Evolutionary conservation across 768 basidiomycete species (phyloP), one percentile per base, ranked within the genome.

Genomic region (Suillus variegatus): DNA sequence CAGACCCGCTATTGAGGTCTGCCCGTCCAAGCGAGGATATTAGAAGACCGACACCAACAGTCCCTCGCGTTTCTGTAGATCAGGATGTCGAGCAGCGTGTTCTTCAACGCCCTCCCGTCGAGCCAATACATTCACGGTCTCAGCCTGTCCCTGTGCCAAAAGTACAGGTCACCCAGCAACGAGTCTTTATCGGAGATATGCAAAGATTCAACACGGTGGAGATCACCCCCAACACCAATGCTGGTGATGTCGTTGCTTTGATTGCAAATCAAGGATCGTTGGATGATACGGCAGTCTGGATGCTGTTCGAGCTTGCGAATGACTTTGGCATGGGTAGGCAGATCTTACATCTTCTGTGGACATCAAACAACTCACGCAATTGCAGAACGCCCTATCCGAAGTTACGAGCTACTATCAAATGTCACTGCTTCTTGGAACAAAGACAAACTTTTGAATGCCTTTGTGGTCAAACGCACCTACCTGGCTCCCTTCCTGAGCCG

Each of bases 251-350:
- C 7, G 76, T 97, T 62, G 79, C 83, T 14, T 79, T 86, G 71
- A 81, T 95, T 35, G 85, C 89, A 49, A 77, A 77, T 20, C 86
- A 90, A 72, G 92, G 91, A 13, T 84, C 86, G 63, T 76, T 97
- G 52, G 84, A 84, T 51, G 84, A 85, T 55, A 80, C 76, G n/a
- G 88, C 83, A 6, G 88, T 86, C 7, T 97, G 94, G 93, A 94
- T 95, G 84, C 75, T 99, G 36, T 96, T 86, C 75, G 97, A 99
- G 78, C 77, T 96, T 36, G 92, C 92, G 41, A 91, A 93, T 68
- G 93, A 95, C 72, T 91, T 95, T 73, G 95, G 95, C 65, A 91
- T 96, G 88, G 95, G 95, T 96, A 73, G 64, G 86, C 76, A 3
- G 44, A 41, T 43, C 57, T n/a, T 22, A n/a, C 7, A 40, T 63